Base-by-base conservation (phyloP, 768 basidiomycete genomes). In the Tylopilus sp. region DNA sequence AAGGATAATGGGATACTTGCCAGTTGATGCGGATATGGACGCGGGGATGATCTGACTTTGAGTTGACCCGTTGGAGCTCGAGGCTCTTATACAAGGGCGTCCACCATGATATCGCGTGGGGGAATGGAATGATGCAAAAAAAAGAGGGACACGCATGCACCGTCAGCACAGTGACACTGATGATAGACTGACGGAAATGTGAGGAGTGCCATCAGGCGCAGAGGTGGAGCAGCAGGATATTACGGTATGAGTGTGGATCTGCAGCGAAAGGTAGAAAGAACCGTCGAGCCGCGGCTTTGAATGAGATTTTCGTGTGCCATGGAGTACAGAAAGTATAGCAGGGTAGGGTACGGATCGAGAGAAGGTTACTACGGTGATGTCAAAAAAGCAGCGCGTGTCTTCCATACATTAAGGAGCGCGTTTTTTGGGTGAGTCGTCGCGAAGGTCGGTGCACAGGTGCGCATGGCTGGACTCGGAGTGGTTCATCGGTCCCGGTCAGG, bases 171-270 rank as follows among this genome's bases (percentile, higher is more conserved):
- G 45, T 36, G 53, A 46, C 41, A 31, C 51, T 48, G 45, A 43
- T 43, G 20, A 50, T 20, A 50, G 40, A 20, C 18, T 18, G 39
- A 46, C 65, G 65, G 64, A 61, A 56, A 65, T 65, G 49, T 18
- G 53, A 28, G 48, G 40, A 40, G 39, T 45, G 22, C 33, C 53
- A 57, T 53, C 50, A 55, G 21, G 42, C 52, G 59, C 52, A 54
- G 51, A 17, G 36, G 28, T 22, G 36, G 30, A 28, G 36, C 44
- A 47, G 40, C 21, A 23, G 48, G 36, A 44, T 22, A 33, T 25
- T 42, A 31, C 4, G 47, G 53, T 38, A 42, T 43, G 53, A 44
- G 21, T 40, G 57, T 25, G 61, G 46, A 55, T 53, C 52, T 33
- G 36, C 4, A n/a, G n/a, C 41, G 28, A 38, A 48, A 35, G 39